A percentile compares a stretch with the other conserved stretches of the same genome.
Conservation (phyloP, 2,329 filamentous ascomycete genomes). For the Aspergillus texensis region DNA sequence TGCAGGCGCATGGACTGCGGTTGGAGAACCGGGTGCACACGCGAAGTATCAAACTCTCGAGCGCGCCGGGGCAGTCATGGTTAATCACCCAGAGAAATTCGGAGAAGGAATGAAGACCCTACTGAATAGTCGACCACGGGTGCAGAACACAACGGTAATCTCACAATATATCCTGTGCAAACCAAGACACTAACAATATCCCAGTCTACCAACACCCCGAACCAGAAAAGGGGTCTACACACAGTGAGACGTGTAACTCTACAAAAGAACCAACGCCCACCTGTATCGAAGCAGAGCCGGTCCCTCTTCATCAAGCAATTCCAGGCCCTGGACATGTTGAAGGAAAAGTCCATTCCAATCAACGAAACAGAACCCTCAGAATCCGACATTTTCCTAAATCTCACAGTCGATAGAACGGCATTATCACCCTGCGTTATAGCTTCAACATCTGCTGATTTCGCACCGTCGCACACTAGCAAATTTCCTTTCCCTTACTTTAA, state of each 20-base stretch:
- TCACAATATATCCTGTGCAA: background rate
- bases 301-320: slow-evolving; percentile 59
- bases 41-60: slow-evolving; percentile 70
- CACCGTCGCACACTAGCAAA: slow-evolving; percentile 50
- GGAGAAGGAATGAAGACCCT: slow-evolving; percentile 68
- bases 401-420: slow-evolving; percentile 66
- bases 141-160: slow-evolving; percentile 26
- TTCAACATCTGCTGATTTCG: slow-evolving; percentile 54
- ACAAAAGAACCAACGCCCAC: background rate
- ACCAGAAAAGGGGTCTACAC: slow-evolving; percentile 56
- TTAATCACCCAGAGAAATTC: slow-evolving; percentile 76
- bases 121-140: slow-evolving; percentile 48
- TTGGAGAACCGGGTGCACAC: slow-evolving; percentile 65
- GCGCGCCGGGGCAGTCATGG: slow-evolving; percentile 67
- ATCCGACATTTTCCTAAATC: slow-evolving; percentile 57
- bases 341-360: slow-evolving; percentile 52
- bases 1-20: slow-evolving; percentile 71
- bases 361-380: slow-evolving; percentile 38
- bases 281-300: slow-evolving; percentile 46
- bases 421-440: slow-evolving; percentile 66
- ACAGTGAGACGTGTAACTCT: slow-evolving; percentile 42
- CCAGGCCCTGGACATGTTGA: slow-evolving; percentile 60
- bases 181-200: slow-evolving; percentile 3
- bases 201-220: slow-evolving; percentile 23
- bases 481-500: slow-evolving; percentile 66